Percentiles rank a stretch among this genome's conserved stretches.
These are phyloP conservation scores for Perkinsus chesapeaki DNA, from an alignment of 169 alveolate genomes.

Conservation along the genomic window DNA sequence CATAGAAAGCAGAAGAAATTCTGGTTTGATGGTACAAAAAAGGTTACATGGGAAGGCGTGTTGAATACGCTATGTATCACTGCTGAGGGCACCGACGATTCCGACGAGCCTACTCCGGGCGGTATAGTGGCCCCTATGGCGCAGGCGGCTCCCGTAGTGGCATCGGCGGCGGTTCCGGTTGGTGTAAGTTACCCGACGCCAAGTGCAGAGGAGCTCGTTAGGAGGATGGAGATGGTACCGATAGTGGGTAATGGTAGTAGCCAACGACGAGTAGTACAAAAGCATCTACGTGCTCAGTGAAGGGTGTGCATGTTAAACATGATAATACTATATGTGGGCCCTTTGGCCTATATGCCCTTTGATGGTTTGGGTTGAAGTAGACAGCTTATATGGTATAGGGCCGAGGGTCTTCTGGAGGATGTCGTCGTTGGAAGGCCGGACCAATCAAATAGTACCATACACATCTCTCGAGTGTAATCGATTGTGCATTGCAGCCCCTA, in stretches of 20 bases:
- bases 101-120: neutral
- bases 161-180: neutral
- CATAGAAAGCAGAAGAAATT: neutral
- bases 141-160: neutral
- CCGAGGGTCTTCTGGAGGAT: too few species aligned
- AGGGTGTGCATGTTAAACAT: neutral
- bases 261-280: too few species aligned
- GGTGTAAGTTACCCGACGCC: neutral
- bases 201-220: neutral
- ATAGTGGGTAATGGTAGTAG: neutral
- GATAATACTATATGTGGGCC: neutral
- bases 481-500: too few species aligned
- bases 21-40: neutral
- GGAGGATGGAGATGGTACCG: neutral
- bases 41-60: neutral
- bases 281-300: neutral
- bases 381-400: neutral
- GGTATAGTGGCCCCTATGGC: neutral
- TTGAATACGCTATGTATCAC: neutral
- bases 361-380: neutral
- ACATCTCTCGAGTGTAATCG: too few species aligned
- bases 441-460: too few species aligned
- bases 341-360: neutral
- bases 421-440: too few species aligned
- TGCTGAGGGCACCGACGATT: neutral